Evolutionary conservation across 163 green algal genomes (phyloP).

Genomic region (Scenedesmus sp.): DNA sequence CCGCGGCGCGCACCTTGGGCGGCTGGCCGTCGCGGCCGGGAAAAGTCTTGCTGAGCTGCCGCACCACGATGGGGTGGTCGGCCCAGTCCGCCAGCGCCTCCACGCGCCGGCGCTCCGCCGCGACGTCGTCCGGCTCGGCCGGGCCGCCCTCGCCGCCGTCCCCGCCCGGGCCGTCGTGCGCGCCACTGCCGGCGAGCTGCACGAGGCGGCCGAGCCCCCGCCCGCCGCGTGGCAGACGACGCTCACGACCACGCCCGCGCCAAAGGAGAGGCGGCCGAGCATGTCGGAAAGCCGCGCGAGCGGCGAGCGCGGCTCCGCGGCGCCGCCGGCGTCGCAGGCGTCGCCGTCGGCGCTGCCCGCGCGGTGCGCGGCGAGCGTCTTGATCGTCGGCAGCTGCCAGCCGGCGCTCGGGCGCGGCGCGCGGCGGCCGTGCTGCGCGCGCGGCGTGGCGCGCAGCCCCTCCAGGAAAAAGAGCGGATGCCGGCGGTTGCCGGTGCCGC

Average conservation of each 20-base stretch:
- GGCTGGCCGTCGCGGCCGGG: constrained; percentile 68
- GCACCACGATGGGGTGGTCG: constrained; percentile 71
- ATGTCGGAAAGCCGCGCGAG: background rate
- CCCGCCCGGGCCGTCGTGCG: background rate
- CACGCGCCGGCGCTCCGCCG: constrained; percentile 65
- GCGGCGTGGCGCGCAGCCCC: background rate
- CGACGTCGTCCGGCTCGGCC: constrained; percentile 66
- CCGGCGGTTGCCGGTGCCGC: constrained; percentile 70
- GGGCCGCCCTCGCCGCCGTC: background rate
- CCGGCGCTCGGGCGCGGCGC: constrained; percentile 1
- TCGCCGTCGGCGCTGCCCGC: background rate
- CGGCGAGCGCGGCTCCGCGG: too few species aligned
- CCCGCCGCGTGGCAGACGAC: too few species aligned
- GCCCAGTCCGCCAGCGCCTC: constrained; percentile 36
- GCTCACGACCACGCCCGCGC: too few species aligned
- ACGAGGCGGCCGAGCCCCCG: too few species aligned
- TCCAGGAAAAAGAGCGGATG: constrained; percentile 88
- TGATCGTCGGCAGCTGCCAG: constrained; percentile 40
- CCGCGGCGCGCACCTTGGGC: constrained; percentile 60
- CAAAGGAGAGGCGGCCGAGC: background rate
- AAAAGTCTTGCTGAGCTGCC: constrained; percentile 82
- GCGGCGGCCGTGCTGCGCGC: constrained; percentile 3
- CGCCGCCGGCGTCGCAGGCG: background rate
- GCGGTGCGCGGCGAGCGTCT: background rate
- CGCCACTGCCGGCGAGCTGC: background rate